Base-by-base conservation (phyloP, 495 filamentous ascomycete genomes). In the Haplographium delicatum region DNA sequence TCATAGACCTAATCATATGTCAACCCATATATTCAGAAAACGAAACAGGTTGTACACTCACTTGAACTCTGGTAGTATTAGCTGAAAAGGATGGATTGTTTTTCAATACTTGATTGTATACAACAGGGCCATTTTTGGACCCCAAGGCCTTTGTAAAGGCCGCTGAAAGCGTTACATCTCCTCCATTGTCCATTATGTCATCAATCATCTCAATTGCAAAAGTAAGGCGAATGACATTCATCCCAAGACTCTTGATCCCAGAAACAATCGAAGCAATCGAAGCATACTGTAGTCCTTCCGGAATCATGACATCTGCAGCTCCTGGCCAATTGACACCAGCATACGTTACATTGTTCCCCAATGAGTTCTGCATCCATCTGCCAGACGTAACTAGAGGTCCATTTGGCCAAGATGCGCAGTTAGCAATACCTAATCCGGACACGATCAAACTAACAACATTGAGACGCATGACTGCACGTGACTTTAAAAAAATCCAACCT, bases 171-270 rank as follows among this genome's bases (percentile, higher is more conserved):
- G 34, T 51, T 4, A 78, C 72, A 54, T 83, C 81, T 4, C 70
- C 72, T 13, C 67, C 69, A 19, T 75, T 76, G 38, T 70, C 69
- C 46, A 76, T 72, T 44, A 82, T 81, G 46, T 84, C 74, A 58
- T 83, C 81, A 22, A 85, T 65, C 64, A 73, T 70, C 40, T 75
- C 66, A 30, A 69, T 72, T 4, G 72, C 63, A 51, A 66, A 75
- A 2, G 72, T 73, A 9, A 75, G 62, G 0, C 72, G 68, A 38
- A 75, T 64, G 16, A 56, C 53, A 42, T 72, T 72, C 62, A 75
- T 66, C 2, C 66, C 67, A 7, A 69, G 44, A 26, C 56, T 59
- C 28, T 65, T 68, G 50, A 72, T 65, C 47, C 67, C 39, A 16
- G 45, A 44, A 6, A 71, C 63, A 10, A 71, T 73, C 10, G 58